Conservation (phyloP, 2,329 filamentous ascomycete genomes). For the Penicillium sp. region DNA sequence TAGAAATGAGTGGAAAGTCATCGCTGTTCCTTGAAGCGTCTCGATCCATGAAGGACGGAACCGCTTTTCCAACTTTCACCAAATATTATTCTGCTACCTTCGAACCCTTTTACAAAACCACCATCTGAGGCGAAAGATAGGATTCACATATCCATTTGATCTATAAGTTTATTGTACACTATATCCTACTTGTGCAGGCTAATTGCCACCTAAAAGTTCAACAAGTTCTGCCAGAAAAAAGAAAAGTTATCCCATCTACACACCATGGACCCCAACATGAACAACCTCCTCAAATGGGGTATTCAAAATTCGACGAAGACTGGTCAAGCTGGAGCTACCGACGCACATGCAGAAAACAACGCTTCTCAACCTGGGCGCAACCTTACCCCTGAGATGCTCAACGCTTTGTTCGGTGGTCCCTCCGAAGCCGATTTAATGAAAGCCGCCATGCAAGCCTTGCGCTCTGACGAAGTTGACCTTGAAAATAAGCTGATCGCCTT, state of each 20-base stretch:
- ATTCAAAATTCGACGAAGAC: constrained; percentile 63
- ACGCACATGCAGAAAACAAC: constrained; percentile 38
- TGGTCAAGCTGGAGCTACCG: constrained; percentile 35
- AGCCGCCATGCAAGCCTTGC: constrained; percentile 78
- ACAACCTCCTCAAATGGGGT: constrained; percentile 80
- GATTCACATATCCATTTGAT: neutral
- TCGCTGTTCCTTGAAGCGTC: constrained; percentile 34
- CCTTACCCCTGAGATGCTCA: constrained; percentile 73
- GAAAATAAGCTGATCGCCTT: constrained; percentile 83
- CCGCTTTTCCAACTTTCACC: neutral
- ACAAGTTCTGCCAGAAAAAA: neutral
- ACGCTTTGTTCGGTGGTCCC: constrained; percentile 78
- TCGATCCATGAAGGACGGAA: constrained; percentile 22
- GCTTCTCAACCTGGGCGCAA: constrained; percentile 39
- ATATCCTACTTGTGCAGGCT: neutral
- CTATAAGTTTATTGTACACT: neutral
- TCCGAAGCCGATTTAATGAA: constrained; percentile 93
- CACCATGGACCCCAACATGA: constrained; percentile 68
- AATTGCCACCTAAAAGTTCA: neutral
- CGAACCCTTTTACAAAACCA: neutral
- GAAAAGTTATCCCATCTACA: constrained; percentile 17
- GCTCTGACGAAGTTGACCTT: constrained; percentile 67
- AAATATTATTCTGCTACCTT: neutral
- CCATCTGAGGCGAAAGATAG: neutral
- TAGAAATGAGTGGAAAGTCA: constrained; percentile 31